Evolutionary conservation across 2,329 filamentous ascomycete genomes (phyloP), one percentile per base, ranked within the genome.

Genomic region (Penicillium sp.): DNA sequence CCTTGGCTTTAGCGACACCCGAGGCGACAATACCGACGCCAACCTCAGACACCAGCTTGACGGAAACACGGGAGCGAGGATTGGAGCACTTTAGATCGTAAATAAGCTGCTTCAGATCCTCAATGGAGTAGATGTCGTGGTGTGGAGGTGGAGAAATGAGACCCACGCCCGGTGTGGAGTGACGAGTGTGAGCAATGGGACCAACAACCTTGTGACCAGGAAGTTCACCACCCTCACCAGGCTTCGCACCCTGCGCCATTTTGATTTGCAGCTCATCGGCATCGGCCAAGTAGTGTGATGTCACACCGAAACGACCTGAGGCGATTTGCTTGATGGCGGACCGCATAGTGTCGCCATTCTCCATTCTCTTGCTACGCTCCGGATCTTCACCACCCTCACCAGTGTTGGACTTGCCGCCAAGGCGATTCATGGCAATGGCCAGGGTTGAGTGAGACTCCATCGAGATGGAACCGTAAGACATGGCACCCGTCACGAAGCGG

Each of bases 211-310:
- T 97, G 82, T 97, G 92, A 36, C 93, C 93, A 46, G 93, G 93
- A 70, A 97, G 85, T 77, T 97, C 93, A 83, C 93, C 93, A 80
- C 93, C 93, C 77, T 97, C 93, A 76, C 93, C 93, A 52, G 93
- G 93, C 84, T 97, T 97, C 59, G 93, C 93, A 73, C 93, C 93
- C 78, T 97, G 93, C 9, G 93, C 93, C 93, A 97, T 97, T 85
- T 97, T 97, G 79, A 97, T 97, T 76, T 97, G 93, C 42, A 97
- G 81, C 78, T 97, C 92, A 69, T 97, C 93, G 16, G 93, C 91
- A 74, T 97, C 93, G 46, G 92, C 91, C 14, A 97, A 85, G 72
- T 97, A 97, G 71, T 91, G 90, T 55, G 91, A 94, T 1, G 93
- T 97, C 59, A 97, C 93, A 81, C 93, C 93, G 69, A 97, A 97